phyloP scores from a whole-genome alignment of 179 eudicot genomes.

The Vitellaria paradoxa region DNA sequence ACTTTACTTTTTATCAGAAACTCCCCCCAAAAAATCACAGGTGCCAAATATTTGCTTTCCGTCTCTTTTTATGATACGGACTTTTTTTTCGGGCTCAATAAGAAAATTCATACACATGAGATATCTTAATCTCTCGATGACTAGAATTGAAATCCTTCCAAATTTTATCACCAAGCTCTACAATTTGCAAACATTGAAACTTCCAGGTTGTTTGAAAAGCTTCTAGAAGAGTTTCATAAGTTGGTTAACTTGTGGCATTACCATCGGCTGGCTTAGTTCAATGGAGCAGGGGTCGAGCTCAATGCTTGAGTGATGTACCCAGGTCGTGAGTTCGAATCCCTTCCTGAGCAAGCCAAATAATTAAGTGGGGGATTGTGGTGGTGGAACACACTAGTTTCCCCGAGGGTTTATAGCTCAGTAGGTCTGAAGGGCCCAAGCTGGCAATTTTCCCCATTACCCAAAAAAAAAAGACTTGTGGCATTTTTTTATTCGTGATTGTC shows the following conservation, averaged over 20 bases:
- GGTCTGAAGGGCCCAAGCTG: no score
- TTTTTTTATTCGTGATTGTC: background rate
- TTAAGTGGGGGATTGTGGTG: no score
- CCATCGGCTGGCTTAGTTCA: no score
- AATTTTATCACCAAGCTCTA: constrained; percentile 21
- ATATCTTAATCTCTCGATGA: constrained; percentile 22
- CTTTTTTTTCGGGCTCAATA: constrained; percentile 18
- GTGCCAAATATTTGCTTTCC: background rate
- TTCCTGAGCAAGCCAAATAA: no score
- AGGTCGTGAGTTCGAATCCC: no score
- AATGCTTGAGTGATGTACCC: no score
- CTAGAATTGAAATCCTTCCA: constrained; percentile 17
- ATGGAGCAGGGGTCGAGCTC: no score
- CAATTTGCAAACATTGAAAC: constrained; percentile 27
- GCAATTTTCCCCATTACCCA: no score
- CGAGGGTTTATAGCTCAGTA: no score
- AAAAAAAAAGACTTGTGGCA: constrained; percentile 28
- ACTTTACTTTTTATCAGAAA: background rate
- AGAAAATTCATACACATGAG: constrained; percentile 25
- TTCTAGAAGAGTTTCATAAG: constrained; percentile 10
- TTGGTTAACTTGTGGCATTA: constrained; percentile 26
- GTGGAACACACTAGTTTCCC: no score
- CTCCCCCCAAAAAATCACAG: background rate
- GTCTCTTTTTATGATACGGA: background rate
- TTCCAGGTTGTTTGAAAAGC: background rate